Evolutionary conservation across 169 alveolate species (phyloP).

Genomic region (Cystoisospora suis): DNA sequence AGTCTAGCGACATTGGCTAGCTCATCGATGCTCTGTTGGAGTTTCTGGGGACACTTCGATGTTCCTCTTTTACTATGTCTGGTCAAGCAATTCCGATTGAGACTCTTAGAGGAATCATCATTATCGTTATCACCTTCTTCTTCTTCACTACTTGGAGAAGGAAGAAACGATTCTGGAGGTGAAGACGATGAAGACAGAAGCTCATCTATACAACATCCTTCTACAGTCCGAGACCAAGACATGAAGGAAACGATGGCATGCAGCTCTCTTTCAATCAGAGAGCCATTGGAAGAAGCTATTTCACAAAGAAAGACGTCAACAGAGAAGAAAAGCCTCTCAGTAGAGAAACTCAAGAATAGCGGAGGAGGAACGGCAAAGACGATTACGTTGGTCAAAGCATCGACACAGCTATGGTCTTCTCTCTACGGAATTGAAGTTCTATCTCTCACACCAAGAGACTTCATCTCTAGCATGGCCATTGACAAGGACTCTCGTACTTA

Average conservation of each 20-base stretch:
- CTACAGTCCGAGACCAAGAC: too few species aligned
- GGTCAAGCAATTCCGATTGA: background rate
- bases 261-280: background rate
- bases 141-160: too few species aligned
- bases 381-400: background rate
- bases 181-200: too few species aligned
- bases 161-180: too few species aligned
- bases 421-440: background rate
- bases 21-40: conserved; percentile 12
- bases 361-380: background rate
- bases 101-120: too few species aligned
- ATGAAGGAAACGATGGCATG: too few species aligned
- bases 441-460: background rate
- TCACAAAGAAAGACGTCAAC: background rate
- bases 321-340: too few species aligned
- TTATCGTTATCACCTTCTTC: too few species aligned
- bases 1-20: background rate
- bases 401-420: conserved; percentile 23
- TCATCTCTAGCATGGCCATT: background rate
- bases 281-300: background rate
- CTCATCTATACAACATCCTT: too few species aligned
- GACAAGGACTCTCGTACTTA: background rate
- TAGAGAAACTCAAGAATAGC: background rate
- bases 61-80: background rate
- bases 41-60: conserved; percentile 32